A percentile compares a stretch with the other conserved stretches of the same genome.
These are phyloP conservation scores for Gomphus bonarii DNA, from an alignment of 1,284 basidiomycete genomes.

Conservation along the genomic window DNA sequence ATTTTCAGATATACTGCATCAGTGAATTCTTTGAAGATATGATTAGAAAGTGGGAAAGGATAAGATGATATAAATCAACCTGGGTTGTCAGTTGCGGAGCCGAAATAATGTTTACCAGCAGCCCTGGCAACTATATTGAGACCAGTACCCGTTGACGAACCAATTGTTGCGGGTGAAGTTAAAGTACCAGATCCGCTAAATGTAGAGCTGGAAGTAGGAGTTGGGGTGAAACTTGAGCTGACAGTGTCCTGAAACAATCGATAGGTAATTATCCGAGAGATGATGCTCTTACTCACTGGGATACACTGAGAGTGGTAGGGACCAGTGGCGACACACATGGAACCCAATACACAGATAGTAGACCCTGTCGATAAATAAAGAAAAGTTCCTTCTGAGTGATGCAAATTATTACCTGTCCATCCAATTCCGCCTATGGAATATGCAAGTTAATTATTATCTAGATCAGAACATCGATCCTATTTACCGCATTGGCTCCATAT, in stretches of 20 bases:
- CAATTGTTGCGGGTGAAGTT: not conserved
- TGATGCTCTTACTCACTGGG: not conserved
- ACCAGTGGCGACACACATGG: constrained; percentile 19
- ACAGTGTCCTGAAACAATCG: not conserved
- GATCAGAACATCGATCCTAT: constrained; percentile 4
- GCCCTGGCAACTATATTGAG: constrained; percentile 4
- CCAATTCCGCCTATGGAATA: constrained; percentile 23
- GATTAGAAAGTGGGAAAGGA: not conserved
- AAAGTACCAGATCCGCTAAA: not conserved
- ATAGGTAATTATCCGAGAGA: not conserved
- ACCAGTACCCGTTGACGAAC: not conserved
- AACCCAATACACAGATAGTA: constrained; percentile 25
- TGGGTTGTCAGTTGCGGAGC: constrained; percentile 49
- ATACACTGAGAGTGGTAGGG: constrained; percentile 27
- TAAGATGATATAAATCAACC: constrained; percentile 14
- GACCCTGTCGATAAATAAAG: constrained; percentile 13
- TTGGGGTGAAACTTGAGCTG: not conserved
- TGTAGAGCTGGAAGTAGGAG: not conserved
- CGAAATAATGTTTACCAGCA: constrained; percentile 31
- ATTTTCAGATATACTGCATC: constrained; percentile 17
- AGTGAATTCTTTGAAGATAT: constrained; percentile 12
- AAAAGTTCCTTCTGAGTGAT: not conserved
- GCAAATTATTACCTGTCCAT: constrained; percentile 19
- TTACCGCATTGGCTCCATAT: constrained; percentile 26
- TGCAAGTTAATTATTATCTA: not conserved